A percentile compares a stretch with the other conserved stretches of the same genome.
Evolutionary conservation across 139 green algal genomes (phyloP).

Genomic region (Astrephomene gubernaculifera): DNA sequence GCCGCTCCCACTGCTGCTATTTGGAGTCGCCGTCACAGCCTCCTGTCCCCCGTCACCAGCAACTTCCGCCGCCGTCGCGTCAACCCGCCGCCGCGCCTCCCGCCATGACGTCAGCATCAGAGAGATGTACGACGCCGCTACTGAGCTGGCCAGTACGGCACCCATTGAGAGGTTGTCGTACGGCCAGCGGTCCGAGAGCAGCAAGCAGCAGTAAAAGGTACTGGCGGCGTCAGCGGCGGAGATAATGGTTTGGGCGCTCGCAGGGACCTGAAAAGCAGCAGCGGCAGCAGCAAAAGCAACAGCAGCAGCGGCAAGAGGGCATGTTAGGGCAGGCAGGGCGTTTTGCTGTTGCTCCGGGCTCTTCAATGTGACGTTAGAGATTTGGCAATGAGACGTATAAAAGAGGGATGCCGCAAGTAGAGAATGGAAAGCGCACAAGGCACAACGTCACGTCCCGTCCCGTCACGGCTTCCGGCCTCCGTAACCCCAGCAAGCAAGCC

Average conservation of each 20-base stretch:
- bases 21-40: too few species aligned
- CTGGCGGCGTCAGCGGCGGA: slow-evolving; percentile 8
- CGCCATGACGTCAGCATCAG: background rate
- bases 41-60: background rate
- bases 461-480: too few species aligned
- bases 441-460: too few species aligned
- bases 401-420: too few species aligned
- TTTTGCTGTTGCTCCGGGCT: too few species aligned
- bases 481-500: too few species aligned
- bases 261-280: slow-evolving; percentile 25
- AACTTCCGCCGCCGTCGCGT: background rate
- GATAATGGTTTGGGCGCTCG: background rate
- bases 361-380: too few species aligned
- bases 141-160: background rate
- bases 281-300: too few species aligned
- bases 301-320: too few species aligned
- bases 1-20: background rate
- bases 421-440: too few species aligned
- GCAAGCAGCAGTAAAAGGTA: slow-evolving; percentile 11
- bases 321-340: too few species aligned
- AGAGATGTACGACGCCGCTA: background rate
- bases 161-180: slow-evolving; percentile 1
- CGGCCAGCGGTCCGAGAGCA: slow-evolving; percentile 33
- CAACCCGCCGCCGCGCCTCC: background rate
- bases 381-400: too few species aligned